Percentiles rank a stretch among this genome's conserved stretches.
These are phyloP conservation scores for Talaromyces proteolyticus DNA, from an alignment of 495 filamentous ascomycete species.

Conservation along the genomic window DNA sequence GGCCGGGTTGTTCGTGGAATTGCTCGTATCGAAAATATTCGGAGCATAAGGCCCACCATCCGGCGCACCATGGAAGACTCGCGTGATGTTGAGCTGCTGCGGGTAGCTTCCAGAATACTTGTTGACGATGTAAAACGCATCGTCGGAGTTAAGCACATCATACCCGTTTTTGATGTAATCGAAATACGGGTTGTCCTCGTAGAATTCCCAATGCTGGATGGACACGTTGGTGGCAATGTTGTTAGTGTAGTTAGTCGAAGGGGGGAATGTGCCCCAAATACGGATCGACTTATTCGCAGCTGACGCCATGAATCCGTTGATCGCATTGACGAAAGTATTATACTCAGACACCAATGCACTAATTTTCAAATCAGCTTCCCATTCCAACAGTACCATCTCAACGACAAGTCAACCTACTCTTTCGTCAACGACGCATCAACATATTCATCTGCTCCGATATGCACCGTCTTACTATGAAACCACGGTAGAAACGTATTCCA, in stretches of 20 bases:
- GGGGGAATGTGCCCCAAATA: slow-evolving; percentile 50
- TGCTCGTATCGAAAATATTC: slow-evolving; percentile 38
- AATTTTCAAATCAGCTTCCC: neutral
- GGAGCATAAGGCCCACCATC: slow-evolving; percentile 33
- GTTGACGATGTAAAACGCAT: slow-evolving; percentile 40
- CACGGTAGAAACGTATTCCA: slow-evolving; percentile 45
- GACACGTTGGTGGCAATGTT: slow-evolving; percentile 39
- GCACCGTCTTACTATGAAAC: slow-evolving; percentile 48
- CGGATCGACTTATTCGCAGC: slow-evolving; percentile 36
- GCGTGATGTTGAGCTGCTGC: slow-evolving; percentile 29
- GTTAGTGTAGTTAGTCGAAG: slow-evolving; percentile 11
- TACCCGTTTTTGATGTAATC: slow-evolving; percentile 47
- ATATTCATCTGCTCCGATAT: slow-evolving; percentile 50
- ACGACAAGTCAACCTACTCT: neutral
- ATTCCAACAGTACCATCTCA: neutral
- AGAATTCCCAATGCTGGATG: slow-evolving; percentile 41
- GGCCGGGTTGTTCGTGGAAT: slow-evolving; percentile 37
- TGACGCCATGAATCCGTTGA: slow-evolving; percentile 32
- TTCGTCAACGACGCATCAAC: slow-evolving; percentile 2
- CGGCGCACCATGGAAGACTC: slow-evolving; percentile 40
- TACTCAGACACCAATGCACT: slow-evolving; percentile 31
- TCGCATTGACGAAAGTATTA: slow-evolving; percentile 41
- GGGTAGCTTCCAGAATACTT: slow-evolving; percentile 42
- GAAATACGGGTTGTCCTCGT: slow-evolving; percentile 37
- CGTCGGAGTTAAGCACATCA: slow-evolving; percentile 46